A percentile compares a stretch with the other conserved stretches of the same genome.
Evolutionary conservation across 2,329 filamentous ascomycete genomes (phyloP).

Genomic region (Sclerotinia minor): DNA sequence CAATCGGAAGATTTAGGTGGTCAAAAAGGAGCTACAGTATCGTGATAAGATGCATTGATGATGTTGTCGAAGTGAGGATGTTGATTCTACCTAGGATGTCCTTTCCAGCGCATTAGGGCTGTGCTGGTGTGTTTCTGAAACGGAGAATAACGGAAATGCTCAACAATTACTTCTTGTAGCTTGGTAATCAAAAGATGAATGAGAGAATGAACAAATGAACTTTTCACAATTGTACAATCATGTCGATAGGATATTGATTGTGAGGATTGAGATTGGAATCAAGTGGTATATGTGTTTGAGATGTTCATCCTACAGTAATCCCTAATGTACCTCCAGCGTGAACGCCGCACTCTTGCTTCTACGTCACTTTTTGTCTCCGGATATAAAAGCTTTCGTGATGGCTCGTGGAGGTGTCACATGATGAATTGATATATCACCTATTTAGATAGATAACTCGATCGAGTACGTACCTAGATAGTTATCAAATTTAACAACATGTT

Average conservation of each 20-base stretch:
- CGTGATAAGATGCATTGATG: slow-evolving; percentile 20
- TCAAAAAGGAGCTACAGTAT: background rate
- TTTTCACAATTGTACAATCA: background rate
- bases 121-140: slow-evolving; percentile 24
- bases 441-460: no score
- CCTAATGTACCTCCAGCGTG: background rate
- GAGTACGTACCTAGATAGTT: no score
- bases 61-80: background rate
- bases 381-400: background rate
- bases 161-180: background rate
- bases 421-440: background rate
- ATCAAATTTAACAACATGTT: background rate
- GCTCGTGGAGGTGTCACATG: slow-evolving; percentile 20
- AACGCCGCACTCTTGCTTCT: slow-evolving; percentile 17
- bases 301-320: background rate
- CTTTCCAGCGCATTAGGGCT: background rate
- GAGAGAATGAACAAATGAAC: background rate
- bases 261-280: background rate
- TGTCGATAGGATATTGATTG: background rate
- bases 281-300: background rate
- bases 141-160: slow-evolving; percentile 4
- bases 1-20: background rate
- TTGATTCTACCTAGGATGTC: background rate
- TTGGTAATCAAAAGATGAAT: background rate
- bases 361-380: slow-evolving; percentile 13